Evolutionary conservation across 768 basidiomycete species (phyloP).

Genomic region (Calvatia gigantea): DNA sequence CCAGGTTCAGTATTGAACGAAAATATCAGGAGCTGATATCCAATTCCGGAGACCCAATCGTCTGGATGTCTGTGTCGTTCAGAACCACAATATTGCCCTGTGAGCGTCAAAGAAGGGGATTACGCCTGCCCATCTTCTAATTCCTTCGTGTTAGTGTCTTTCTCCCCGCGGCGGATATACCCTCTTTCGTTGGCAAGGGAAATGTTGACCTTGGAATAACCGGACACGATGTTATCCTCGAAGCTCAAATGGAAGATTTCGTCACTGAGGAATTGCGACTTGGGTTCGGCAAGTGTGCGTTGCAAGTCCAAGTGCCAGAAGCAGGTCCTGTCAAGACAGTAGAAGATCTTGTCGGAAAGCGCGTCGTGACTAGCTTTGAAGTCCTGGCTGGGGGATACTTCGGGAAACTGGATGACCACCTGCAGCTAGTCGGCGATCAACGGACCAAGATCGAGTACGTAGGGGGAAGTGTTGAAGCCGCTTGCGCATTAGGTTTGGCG

Average conservation of each 20-base stretch:
- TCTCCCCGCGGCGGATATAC: conserved; percentile 94
- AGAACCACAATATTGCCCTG: conserved; percentile 94
- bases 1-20: not conserved
- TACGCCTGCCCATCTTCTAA: not conserved
- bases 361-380: conserved; percentile 94
- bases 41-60: conserved; percentile 86
- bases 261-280: conserved; percentile 81
- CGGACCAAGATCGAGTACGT: conserved; percentile 90
- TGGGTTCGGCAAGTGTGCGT: conserved; percentile 87
- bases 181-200: conserved; percentile 97
- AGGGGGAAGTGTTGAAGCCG: conserved; percentile 97
- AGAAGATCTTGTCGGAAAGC: conserved; percentile 83
- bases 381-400: conserved; percentile 84
- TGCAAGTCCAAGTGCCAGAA: conserved; percentile 92
- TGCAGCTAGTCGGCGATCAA: conserved; percentile 48
- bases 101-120: conserved; percentile 33
- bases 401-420: conserved; percentile 50
- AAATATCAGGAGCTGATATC: conserved; percentile 79
- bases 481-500: conserved; percentile 92
- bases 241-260: conserved; percentile 75
- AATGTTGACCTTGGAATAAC: conserved; percentile 97
- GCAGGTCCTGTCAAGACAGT: conserved; percentile 60
- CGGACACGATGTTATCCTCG: conserved; percentile 95
- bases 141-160: conserved; percentile 66
- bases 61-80: conserved; percentile 89